These are phyloP conservation scores for Chalciporus sp. DNA, from an alignment of 1,284 basidiomycete species.

Conservation along the genomic window DNA sequence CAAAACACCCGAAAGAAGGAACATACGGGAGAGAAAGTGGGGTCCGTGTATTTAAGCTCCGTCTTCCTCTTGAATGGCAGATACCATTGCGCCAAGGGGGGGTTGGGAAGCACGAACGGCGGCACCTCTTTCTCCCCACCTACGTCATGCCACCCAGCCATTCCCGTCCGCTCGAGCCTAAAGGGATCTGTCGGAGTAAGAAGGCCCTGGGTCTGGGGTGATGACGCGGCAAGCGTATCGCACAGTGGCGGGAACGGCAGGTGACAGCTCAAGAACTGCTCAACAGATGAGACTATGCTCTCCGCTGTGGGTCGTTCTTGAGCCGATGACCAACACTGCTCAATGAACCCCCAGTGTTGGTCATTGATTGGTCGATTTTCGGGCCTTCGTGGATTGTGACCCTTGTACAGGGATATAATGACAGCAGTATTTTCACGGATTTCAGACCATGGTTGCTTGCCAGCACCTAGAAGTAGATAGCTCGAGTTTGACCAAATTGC, in stretches of 20 bases:
- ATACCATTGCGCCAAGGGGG: slow-evolving; percentile 62
- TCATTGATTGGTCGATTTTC: neutral
- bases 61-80: slow-evolving; percentile 77
- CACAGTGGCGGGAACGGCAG: neutral
- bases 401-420: neutral
- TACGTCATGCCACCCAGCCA: no score
- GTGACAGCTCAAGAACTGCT: neutral
- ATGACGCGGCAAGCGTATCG: neutral
- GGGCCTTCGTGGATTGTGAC: neutral
- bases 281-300: neutral
- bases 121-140: no score
- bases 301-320: neutral
- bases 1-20: neutral
- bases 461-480: neutral
- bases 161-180: no score
- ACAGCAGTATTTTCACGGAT: neutral
- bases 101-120: slow-evolving; percentile 56
- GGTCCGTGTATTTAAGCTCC: slow-evolving; percentile 72
- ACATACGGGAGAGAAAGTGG: slow-evolving; percentile 77
- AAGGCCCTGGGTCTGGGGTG: no score
- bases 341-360: neutral
- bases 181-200: no score
- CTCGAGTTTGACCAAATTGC: neutral
- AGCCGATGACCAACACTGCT: neutral
- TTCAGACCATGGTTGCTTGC: neutral